A percentile compares a stretch with the other conserved stretches of the same genome.
These are phyloP conservation scores for Penicillium mononematosum DNA, from an alignment of 495 filamentous ascomycete species.

Conservation along the genomic window DNA sequence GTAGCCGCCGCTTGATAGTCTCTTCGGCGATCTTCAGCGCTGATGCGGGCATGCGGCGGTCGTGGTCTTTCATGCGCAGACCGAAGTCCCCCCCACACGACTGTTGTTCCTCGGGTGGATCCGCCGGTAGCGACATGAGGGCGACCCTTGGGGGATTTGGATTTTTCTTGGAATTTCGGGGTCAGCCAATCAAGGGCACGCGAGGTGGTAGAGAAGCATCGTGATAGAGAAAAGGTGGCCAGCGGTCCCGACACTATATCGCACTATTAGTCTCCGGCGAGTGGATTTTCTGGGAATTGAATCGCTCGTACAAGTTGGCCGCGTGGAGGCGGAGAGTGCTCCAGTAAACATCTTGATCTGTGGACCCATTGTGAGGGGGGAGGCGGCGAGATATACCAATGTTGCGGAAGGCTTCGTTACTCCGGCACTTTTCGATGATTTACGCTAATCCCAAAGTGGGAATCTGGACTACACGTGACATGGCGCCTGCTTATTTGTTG, in stretches of 20 bases:
- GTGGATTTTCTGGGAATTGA: constrained; percentile 7
- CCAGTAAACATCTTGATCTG: constrained; percentile 41
- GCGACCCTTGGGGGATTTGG: constrained; percentile 88
- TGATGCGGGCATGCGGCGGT: constrained; percentile 82
- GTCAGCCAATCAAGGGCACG: constrained; percentile 70
- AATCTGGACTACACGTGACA: constrained; percentile 30
- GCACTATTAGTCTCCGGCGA: constrained; percentile 25
- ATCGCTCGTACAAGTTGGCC: constrained; percentile 37
- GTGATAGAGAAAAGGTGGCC: constrained; percentile 38
- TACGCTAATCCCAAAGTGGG: constrained; percentile 25
- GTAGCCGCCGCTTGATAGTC: constrained; percentile 80
- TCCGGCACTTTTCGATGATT: constrained; percentile 36
- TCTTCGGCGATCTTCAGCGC: constrained; percentile 89
- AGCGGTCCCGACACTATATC: constrained; percentile 34
- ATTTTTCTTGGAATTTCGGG: constrained; percentile 68
- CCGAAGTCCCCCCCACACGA: constrained; percentile 97
- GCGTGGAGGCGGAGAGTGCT: constrained; percentile 37
- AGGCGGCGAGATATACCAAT: constrained; percentile 14
- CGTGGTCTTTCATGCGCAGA: constrained; percentile 88
- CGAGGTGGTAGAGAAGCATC: constrained; percentile 74
- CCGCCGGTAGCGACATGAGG: constrained; percentile 87
- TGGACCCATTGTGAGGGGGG: constrained; percentile 35
- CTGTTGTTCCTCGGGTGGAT: constrained; percentile 85
- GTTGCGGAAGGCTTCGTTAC: constrained; percentile 19
- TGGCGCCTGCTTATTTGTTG: not conserved